These are phyloP conservation scores for Lonicera japonica DNA, from an alignment of 129 eudicot species.

Conservation along the genomic window DNA sequence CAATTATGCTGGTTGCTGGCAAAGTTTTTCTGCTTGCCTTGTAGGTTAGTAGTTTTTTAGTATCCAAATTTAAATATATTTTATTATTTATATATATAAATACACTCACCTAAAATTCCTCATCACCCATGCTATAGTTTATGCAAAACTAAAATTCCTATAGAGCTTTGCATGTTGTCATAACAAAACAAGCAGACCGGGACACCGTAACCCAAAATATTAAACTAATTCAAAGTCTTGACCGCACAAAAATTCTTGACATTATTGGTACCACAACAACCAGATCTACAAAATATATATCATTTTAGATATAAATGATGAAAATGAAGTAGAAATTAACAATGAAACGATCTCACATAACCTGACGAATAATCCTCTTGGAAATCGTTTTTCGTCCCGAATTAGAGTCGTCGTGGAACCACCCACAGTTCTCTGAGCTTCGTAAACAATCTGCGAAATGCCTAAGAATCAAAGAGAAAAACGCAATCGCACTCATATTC, in stretches of 20 bases:
- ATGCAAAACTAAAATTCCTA: too few species aligned
- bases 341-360: slow-evolving; percentile 15
- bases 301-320: neutral
- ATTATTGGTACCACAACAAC: neutral
- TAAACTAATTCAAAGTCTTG: neutral
- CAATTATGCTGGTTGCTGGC: too few species aligned
- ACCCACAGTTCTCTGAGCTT: slow-evolving; percentile 52
- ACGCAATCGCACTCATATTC: neutral
- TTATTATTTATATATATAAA: too few species aligned
- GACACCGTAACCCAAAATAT: neutral
- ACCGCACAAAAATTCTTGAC: neutral
- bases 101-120: too few species aligned
- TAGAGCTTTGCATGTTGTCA: neutral
- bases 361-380: slow-evolving; percentile 32
- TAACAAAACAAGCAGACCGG: neutral
- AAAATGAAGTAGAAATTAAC: neutral
- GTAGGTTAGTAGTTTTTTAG: too few species aligned
- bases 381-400: slow-evolving; percentile 22
- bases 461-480: slow-evolving; percentile 21
- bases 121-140: too few species aligned
- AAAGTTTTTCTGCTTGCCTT: too few species aligned
- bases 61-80: too few species aligned
- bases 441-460: slow-evolving; percentile 33
- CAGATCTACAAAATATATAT: neutral
- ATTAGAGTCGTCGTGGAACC: slow-evolving; percentile 49